Evolutionary conservation across 148 eudicot genomes (phyloP).

Genomic region (Rhododendron kiyosumense): DNA sequence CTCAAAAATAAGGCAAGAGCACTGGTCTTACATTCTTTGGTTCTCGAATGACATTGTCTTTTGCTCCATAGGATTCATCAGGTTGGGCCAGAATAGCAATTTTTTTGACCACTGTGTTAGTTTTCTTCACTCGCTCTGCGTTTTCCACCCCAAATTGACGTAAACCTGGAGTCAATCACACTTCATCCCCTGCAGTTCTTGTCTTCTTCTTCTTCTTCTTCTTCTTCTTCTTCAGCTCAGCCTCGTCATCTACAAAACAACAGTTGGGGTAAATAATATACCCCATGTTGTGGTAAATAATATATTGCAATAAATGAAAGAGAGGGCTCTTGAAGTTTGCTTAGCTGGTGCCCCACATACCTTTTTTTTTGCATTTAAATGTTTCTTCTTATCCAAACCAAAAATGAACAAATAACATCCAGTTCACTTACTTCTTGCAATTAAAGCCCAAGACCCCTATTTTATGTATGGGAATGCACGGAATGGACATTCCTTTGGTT

Average conservation of each 20-base stretch:
- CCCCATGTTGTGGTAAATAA: neutral
- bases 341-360: neutral
- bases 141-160: conserved; percentile 29
- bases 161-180: conserved; percentile 25
- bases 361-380: neutral
- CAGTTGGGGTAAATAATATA: neutral
- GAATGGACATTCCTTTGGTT: neutral
- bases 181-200: conserved; percentile 32
- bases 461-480: neutral
- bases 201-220: conserved; percentile 80
- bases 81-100: conserved; percentile 24
- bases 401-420: neutral
- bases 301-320: neutral
- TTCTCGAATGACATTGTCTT: conserved; percentile 29
- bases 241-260: conserved; percentile 62
- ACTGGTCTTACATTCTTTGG: conserved; percentile 38
- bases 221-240: conserved; percentile 73
- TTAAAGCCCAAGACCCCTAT: neutral
- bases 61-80: conserved; percentile 30
- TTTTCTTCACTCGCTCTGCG: conserved; percentile 45
- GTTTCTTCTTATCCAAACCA: neutral
- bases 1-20: neutral
- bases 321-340: neutral
- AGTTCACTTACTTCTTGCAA: neutral
- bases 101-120: conserved; percentile 32